Conservation (phyloP, 2,329 filamentous ascomycete genomes). For the Stachybotrys elegans region DNA sequence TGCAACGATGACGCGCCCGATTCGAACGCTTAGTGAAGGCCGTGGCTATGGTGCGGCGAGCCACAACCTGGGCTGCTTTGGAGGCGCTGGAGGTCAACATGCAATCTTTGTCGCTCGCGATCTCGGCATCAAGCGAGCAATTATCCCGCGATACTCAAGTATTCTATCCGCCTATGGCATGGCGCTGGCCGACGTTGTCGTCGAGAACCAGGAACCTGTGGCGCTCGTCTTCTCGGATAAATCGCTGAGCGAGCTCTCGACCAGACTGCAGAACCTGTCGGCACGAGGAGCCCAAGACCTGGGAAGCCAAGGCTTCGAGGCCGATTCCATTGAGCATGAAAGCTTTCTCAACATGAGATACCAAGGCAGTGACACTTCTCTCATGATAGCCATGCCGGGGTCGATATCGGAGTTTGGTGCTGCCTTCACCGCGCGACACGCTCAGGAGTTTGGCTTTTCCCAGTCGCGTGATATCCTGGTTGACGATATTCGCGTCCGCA, state of each 20-base stretch:
- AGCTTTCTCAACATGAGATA: slow-evolving; percentile 40
- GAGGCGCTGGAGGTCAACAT: slow-evolving; percentile 37
- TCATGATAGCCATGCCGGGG: slow-evolving; percentile 30
- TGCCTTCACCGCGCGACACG: slow-evolving; percentile 29
- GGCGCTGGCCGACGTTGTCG: slow-evolving; percentile 38
- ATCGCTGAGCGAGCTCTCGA: slow-evolving; percentile 11
- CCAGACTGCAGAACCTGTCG: slow-evolving; percentile 17
- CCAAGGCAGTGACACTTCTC: slow-evolving; percentile 33
- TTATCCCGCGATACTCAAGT: slow-evolving; percentile 39
- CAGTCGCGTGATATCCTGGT: slow-evolving; percentile 32
- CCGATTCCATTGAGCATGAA: slow-evolving; percentile 35
- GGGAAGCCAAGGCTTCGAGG: slow-evolving; percentile 28
- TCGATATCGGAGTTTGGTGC: slow-evolving; percentile 21
- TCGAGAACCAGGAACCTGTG: slow-evolving; percentile 33
- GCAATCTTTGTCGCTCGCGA: slow-evolving; percentile 36
- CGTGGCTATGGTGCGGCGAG: slow-evolving; percentile 18
- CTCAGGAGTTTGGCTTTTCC: slow-evolving; percentile 36
- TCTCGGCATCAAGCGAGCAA: slow-evolving; percentile 35
- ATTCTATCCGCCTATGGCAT: slow-evolving; percentile 43
- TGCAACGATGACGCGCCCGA: slow-evolving; percentile 69
- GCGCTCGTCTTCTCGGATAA: slow-evolving; percentile 20
- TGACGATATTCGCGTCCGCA: slow-evolving; percentile 37
- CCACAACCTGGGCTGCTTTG: slow-evolving; percentile 22
- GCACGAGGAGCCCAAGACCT: slow-evolving; percentile 16
- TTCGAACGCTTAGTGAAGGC: slow-evolving; percentile 32